Evolutionary conservation across 768 basidiomycete genomes (phyloP), one percentile per base, ranked within the genome.

Genomic region (Phaeolepiota aurea): DNA sequence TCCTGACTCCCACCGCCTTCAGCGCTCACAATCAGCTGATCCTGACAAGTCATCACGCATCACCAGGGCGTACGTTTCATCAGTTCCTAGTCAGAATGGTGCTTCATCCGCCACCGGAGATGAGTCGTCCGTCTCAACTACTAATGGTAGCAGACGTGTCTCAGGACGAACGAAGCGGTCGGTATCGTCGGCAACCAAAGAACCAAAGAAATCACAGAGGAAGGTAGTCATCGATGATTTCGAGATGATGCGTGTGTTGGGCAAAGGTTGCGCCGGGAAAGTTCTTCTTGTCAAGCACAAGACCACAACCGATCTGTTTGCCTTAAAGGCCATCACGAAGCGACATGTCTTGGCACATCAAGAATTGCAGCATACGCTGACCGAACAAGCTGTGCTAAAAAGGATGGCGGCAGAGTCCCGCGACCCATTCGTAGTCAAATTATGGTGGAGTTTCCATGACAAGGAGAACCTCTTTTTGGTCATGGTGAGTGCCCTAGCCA

Each of bases 401-500:
- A 74, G 88, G 32, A 93, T 97, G 85, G 87, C 91, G 1, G 87
- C 89, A 3, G 80, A 85, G 51, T 76, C 79, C 43, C 74, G 76
- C 51, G 91, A 97, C 57, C 91, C 91, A 9, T 99, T 98, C 58
- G 87, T 98, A 39, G 90, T 97, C 45, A 89, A 85, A 59, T 76
- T 99, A 13, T 88, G 90, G 79, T 93, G 88, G 85, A 87, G 87
- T 62, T 99, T 98, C 67, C 93, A 97, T 62, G 93, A 98, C 64
- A 87, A 87, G 64, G 91, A 97, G 59, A 94, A 96, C 56, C 64
- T 98, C 47, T 98, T 93, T 65, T 76, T 99, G 54, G 90, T 97
- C 32, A 93, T 99, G 86, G 87, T 85, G 45, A 51, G 64, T n/a
- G n/a, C n/a, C n/a, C n/a, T n/a, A n/a, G 67, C 49, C 46, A 48